Percentiles rank a stretch among this genome's conserved stretches.
These are phyloP conservation scores for Actinomortierella ambigua DNA, from an alignment of 371 early-diverging fungal species.

Conservation along the genomic window DNA sequence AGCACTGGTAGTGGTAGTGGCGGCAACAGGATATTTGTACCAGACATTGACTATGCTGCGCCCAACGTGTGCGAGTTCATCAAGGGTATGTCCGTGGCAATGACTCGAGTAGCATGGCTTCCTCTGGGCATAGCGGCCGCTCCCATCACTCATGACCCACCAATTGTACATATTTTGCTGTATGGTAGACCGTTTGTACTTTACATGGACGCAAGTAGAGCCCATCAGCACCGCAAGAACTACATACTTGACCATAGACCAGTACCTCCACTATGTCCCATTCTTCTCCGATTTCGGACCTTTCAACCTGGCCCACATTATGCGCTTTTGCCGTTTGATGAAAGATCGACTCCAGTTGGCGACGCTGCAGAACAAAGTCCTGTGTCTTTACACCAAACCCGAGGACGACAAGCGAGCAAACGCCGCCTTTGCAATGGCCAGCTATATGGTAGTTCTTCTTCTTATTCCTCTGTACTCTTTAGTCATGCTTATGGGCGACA, in stretches of 20 bases:
- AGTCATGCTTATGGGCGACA: not conserved
- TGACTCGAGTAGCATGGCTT: too few species aligned
- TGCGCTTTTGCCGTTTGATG: constrained; percentile 60
- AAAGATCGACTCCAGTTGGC: constrained; percentile 57
- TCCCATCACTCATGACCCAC: not conserved
- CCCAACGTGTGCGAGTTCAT: constrained; percentile 36
- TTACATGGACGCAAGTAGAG: constrained; percentile 20
- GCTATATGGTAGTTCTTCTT: constrained; percentile 58
- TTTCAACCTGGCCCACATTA: constrained; percentile 57
- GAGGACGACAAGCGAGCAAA: constrained; percentile 60
- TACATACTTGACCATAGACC: constrained; percentile 42
- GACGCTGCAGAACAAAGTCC: constrained; percentile 45
- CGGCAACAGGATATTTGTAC: too few species aligned
- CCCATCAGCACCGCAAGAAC: constrained; percentile 20
- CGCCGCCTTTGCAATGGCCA: constrained; percentile 60
- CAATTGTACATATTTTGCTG: not conserved
- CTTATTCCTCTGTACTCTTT: not conserved
- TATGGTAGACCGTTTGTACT: constrained; percentile 34
- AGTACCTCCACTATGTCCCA: constrained; percentile 29
- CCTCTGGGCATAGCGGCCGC: too few species aligned
- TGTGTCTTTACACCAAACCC: constrained; percentile 54
- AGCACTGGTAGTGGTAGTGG: too few species aligned
- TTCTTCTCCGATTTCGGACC: constrained; percentile 67
- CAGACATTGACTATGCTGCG: constrained; percentile 30
- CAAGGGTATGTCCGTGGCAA: constrained; percentile 22